Base-by-base conservation (phyloP, 2,329 filamentous ascomycete species). In the Calonectria fujianensis region DNA sequence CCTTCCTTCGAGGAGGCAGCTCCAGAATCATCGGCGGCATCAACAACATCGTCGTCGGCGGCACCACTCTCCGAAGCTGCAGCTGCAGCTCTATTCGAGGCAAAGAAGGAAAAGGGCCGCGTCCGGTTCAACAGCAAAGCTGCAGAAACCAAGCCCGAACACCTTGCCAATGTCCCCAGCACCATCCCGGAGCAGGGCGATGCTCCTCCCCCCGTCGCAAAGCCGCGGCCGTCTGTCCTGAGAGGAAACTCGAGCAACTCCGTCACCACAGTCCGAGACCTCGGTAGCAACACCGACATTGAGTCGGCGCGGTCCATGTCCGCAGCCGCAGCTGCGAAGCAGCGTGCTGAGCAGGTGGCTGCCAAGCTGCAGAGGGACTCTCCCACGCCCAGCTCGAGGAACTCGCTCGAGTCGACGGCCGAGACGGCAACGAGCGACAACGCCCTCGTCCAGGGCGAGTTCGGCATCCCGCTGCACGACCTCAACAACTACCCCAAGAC, bases 121-220 rank as follows among this genome's bases (percentile, higher is more conserved):
- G 88, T 89, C 35, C 85, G 87, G 9, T 89, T 89, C 77, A 89
- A 89, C 78, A 89, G 87, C 81, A 86, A 83, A 72, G 85, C 87
- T 35, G 85, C 79, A 24, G 81, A 79, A 29, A 83, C 78, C 51
- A 83, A 75, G 73, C 83, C 78, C 63, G 81, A 76, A 14, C 69
- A 74, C 31, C 63, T 79, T n/a, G 70, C 75, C 37, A 69, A 68
- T 50, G 69, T 72, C 7, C 72, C 74, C 39, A 57, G 61, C 32
- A n/a, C 75, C 73, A 3, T 76, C 11, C 70, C 78, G n/a, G 79
- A 73, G 69, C 78, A 63, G 41, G 63, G 76, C 27, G 64, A 72
- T 48, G 61, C 41, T 48, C 16, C 65, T 29, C 68, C 72, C 14
- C 63, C 70, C 14, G 54, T 81, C 37, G 68, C 82, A 1, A 84